Evolutionary conservation across 1,284 basidiomycete genomes (phyloP).

Genomic region (Ceratorhiza oryzae-sativae): DNA sequence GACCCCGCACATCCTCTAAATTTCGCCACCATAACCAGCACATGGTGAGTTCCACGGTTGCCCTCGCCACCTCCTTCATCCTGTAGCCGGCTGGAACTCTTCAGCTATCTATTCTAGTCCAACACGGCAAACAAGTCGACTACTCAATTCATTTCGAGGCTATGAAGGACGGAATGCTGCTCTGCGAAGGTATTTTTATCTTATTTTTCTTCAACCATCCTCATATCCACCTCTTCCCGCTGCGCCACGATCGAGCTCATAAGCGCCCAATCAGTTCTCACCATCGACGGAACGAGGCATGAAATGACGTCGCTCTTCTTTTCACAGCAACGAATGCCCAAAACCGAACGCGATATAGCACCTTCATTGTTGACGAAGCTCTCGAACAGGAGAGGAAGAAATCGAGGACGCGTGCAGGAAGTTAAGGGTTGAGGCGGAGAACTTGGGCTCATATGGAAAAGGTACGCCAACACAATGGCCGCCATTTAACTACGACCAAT

Average conservation of each 20-base stretch:
- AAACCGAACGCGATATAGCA: conserved; percentile 87
- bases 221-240: background rate
- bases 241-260: background rate
- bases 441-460: too few relatives aligned
- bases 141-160: conserved; percentile 99
- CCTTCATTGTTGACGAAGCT: conserved; percentile 98
- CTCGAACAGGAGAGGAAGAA: conserved; percentile 96
- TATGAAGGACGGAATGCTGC: conserved; percentile 95
- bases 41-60: conserved; percentile 60
- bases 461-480: background rate
- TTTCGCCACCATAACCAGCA: conserved; percentile 14
- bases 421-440: too few relatives aligned
- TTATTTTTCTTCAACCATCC: background rate
- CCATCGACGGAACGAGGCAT: background rate
- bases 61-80: too few relatives aligned
- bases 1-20: background rate
- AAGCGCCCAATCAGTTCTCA: too few relatives aligned
- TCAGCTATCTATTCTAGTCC: conserved; percentile 60
- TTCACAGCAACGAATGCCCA: conserved; percentile 98
- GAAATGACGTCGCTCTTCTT: conserved; percentile 59
- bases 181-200: conserved; percentile 16
- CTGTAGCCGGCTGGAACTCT: conserved; percentile 70
- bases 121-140: conserved; percentile 92
- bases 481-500: background rate
- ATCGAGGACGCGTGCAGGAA: too few relatives aligned